Evolutionary conservation across 1,139 yeast genomes (phyloP).

Genomic region (Yamadazyma epiphylla): DNA sequence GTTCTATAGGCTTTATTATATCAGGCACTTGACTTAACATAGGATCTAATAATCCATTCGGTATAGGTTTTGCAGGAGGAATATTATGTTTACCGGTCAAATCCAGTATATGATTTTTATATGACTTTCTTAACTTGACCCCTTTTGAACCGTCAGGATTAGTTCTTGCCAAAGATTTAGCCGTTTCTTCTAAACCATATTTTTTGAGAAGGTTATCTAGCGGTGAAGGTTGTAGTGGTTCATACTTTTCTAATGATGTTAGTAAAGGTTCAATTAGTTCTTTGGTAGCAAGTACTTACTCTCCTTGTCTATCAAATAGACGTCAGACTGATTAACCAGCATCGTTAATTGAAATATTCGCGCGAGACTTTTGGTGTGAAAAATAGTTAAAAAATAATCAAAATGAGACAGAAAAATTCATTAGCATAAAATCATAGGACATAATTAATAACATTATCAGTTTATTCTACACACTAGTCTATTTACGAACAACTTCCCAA

Average conservation of each 20-base stretch:
- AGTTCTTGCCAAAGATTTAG: slow-evolving; percentile 80
- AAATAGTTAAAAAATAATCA: no score
- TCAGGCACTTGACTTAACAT: slow-evolving; percentile 35
- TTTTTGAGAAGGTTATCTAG: slow-evolving; percentile 63
- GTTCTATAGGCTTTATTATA: slow-evolving; percentile 48
- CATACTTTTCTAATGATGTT: slow-evolving; percentile 11
- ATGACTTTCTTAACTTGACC: slow-evolving; percentile 86
- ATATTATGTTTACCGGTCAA: slow-evolving; percentile 77
- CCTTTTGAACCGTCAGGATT: slow-evolving; percentile 89
- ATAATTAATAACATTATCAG: not conserved
- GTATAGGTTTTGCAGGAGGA: slow-evolving; percentile 52
- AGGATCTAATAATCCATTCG: slow-evolving; percentile 53
- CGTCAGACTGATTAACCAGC: not conserved
- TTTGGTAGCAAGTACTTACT: not conserved
- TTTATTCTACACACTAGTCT: slow-evolving; percentile 4
- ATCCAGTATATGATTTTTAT: slow-evolving; percentile 85
- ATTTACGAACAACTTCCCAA: slow-evolving; percentile 60
- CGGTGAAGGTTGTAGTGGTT: slow-evolving; percentile 54
- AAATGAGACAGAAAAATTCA: slow-evolving; percentile 6
- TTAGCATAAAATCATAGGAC: not conserved
- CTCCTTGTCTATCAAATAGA: not conserved
- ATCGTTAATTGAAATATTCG: not conserved
- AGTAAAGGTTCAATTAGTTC: slow-evolving; percentile 4
- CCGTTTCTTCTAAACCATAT: slow-evolving; percentile 65
- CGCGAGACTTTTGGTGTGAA: no score